Percentiles rank a stretch among this genome's conserved stretches.
Evolutionary conservation across 2,329 filamentous ascomycete genomes (phyloP).

Genomic region (Pseudogymnoascus sp.): DNA sequence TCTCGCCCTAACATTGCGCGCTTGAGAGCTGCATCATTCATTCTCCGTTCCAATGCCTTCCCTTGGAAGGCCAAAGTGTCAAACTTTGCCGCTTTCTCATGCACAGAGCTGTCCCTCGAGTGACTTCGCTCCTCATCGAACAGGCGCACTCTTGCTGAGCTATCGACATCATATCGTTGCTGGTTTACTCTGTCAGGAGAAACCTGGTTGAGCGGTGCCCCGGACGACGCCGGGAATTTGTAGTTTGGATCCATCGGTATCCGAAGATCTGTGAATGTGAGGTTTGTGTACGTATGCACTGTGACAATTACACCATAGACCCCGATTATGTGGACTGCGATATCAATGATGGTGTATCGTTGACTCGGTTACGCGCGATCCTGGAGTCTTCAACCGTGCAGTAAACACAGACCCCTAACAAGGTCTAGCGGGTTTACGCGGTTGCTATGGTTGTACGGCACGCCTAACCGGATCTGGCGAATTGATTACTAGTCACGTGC

Average conservation of each 20-base stretch:
- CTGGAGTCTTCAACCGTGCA: neutral
- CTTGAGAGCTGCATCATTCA: slow-evolving; percentile 56
- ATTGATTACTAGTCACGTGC: neutral
- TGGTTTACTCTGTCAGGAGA: slow-evolving; percentile 59
- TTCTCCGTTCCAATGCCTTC: slow-evolving; percentile 55
- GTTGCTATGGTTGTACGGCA: neutral
- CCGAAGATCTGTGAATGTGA: neutral
- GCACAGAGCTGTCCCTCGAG: slow-evolving; percentile 51
- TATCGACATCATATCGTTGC: slow-evolving; percentile 25
- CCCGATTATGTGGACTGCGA: slow-evolving; percentile 1
- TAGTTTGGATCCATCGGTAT: slow-evolving; percentile 35
- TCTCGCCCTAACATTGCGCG: slow-evolving; percentile 61
- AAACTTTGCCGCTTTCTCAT: slow-evolving; percentile 64
- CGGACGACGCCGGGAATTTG: slow-evolving; percentile 46
- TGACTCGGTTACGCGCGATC: slow-evolving; percentile 2
- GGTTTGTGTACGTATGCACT: neutral
- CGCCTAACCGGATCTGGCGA: neutral
- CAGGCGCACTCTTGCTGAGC: slow-evolving; percentile 10
- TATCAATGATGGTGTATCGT: neutral
- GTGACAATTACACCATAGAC: neutral
- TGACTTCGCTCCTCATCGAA: slow-evolving; percentile 16
- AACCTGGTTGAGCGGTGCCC: slow-evolving; percentile 49
- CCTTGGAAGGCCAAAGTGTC: slow-evolving; percentile 52
- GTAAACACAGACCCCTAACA: neutral
- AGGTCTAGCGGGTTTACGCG: neutral